These are phyloP conservation scores for Circinella umbellata DNA, from an alignment of 371 early-diverging fungal genomes.

Conservation along the genomic window DNA sequence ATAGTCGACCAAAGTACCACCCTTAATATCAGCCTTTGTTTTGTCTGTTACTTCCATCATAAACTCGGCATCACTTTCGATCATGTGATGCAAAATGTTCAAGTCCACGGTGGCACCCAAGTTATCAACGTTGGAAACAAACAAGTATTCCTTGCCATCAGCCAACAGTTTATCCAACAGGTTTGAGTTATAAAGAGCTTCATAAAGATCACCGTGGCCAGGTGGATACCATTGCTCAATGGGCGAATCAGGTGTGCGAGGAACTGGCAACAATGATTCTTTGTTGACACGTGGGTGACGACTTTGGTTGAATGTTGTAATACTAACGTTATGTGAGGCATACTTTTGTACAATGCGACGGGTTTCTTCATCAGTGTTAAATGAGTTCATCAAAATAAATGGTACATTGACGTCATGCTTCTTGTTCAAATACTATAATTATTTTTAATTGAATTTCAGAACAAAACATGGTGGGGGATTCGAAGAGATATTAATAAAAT, in stretches of 20 bases:
- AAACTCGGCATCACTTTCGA: slow-evolving; percentile 91
- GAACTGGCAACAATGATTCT: slow-evolving; percentile 91
- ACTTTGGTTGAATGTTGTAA: slow-evolving; percentile 98
- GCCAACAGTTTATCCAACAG: slow-evolving; percentile 93
- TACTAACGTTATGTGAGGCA: slow-evolving; percentile 84
- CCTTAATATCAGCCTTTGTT: slow-evolving; percentile 99
- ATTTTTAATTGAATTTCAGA: not conserved
- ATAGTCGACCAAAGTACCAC: slow-evolving; percentile 99
- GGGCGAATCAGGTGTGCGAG: slow-evolving; percentile 65
- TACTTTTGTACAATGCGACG: slow-evolving; percentile 97
- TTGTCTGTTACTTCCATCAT: slow-evolving; percentile 99
- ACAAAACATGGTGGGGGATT: not conserved
- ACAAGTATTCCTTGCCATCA: slow-evolving; percentile 99
- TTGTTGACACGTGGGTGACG: slow-evolving; percentile 96
- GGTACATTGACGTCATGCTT: slow-evolving; percentile 92
- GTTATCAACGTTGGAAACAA: slow-evolving; percentile 99
- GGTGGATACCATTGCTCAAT: slow-evolving; percentile 93
- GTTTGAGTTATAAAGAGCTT: slow-evolving; percentile 94
- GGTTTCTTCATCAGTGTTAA: slow-evolving; percentile 99
- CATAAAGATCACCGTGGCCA: slow-evolving; percentile 99
- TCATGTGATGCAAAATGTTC: slow-evolving; percentile 92
- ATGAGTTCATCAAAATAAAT: slow-evolving; percentile 99
- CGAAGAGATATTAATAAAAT: slow-evolving; percentile 1
- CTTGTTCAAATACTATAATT: slow-evolving; percentile 84
- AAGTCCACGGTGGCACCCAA: slow-evolving; percentile 98